Conservation (phyloP, 306 rosid genomes). For the Pyrus betulifolia region DNA sequence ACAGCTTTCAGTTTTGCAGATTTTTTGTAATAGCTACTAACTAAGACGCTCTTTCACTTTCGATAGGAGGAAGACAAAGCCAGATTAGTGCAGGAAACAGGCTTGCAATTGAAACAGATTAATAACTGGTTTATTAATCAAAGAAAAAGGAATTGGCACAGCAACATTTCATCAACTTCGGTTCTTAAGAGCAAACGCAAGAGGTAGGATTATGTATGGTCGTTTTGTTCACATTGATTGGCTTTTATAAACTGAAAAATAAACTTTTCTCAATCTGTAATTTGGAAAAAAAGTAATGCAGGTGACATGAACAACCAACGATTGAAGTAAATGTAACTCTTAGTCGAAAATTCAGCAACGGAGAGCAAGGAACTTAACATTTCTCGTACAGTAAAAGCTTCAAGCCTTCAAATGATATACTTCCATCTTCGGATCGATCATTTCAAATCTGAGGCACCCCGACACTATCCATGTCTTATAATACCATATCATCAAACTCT, state of each 20-base stretch:
- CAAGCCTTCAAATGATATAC: neutral
- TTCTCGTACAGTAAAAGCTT: neutral
- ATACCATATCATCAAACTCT: neutral
- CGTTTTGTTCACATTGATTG: neutral
- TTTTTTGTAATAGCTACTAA: neutral
- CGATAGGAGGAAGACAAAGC: conserved; percentile 86
- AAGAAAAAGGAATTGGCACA: conserved; percentile 88
- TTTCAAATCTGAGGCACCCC: neutral
- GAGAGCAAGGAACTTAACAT: neutral
- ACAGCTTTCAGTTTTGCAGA: neutral
- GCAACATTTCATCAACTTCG: conserved; percentile 53
- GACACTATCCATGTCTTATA: neutral
- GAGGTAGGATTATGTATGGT: conserved; percentile 34
- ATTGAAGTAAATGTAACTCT: conserved; percentile 29
- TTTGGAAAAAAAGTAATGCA: conserved; percentile 36
- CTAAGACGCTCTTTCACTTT: neutral
- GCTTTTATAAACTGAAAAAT: neutral
- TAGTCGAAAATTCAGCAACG: neutral
- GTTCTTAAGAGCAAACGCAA: conserved; percentile 77
- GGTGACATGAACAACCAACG: conserved; percentile 56
- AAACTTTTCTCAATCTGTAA: conserved; percentile 1
- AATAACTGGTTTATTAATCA: conserved; percentile 58
- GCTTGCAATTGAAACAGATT: conserved; percentile 70
- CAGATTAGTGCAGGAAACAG: conserved; percentile 88
- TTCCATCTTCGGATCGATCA: neutral